phyloP scores from a whole-genome alignment of 2,329 filamentous ascomycete genomes.

The Talaromyces sp. region DNA sequence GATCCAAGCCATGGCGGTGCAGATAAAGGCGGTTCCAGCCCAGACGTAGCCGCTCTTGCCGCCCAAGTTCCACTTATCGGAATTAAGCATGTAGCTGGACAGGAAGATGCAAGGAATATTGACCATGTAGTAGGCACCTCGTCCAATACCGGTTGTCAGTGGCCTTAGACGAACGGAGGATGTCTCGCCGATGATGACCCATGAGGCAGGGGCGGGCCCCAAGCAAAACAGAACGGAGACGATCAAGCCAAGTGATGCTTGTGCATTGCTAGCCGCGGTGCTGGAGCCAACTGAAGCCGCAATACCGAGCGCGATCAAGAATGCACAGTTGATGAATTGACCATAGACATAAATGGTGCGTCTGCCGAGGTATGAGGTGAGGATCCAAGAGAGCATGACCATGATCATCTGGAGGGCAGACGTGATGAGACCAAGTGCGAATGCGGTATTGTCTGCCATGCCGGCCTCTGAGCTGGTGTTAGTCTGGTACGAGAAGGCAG shows the following conservation, averaged over 20 bases:
- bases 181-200: constrained; percentile 63
- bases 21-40: constrained; percentile 13
- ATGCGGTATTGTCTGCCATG: constrained; percentile 50
- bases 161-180: constrained; percentile 60
- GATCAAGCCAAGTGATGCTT: constrained; percentile 59
- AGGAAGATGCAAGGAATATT: constrained; percentile 65
- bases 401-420: constrained; percentile 58
- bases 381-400: constrained; percentile 63
- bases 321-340: constrained; percentile 46
- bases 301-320: constrained; percentile 56
- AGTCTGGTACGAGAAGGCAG: too few species aligned
- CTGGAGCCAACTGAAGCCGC: constrained; percentile 47
- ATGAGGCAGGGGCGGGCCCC: constrained; percentile 59
- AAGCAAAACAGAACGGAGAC: constrained; percentile 61
- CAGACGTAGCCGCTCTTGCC: constrained; percentile 27
- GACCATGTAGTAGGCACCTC: constrained; percentile 58
- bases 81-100: constrained; percentile 57
- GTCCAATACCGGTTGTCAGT: constrained; percentile 61
- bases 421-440: constrained; percentile 59
- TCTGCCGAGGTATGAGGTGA: constrained; percentile 59
- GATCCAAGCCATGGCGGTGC: neutral
- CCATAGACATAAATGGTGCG: constrained; percentile 62
- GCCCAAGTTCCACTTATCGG: constrained; percentile 22
- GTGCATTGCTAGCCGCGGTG: constrained; percentile 45
- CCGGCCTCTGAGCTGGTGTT: constrained; percentile 51